Base-by-base conservation (phyloP, 805 yeast genomes). In the Candida insectalens region DNA sequence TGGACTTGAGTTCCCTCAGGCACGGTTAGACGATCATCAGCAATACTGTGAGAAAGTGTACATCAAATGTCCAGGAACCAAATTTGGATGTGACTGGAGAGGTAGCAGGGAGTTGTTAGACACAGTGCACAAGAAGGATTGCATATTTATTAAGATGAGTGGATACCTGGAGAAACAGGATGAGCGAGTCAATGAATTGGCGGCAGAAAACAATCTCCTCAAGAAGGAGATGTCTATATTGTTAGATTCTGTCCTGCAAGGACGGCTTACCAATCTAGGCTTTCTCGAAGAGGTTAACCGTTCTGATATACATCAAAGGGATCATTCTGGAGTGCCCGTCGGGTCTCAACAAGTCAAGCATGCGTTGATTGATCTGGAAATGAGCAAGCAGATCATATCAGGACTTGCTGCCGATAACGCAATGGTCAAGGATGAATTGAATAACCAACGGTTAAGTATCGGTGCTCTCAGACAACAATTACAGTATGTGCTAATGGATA, bases 11-110 rank as follows among this genome's bases (percentile, higher is more conserved):
- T 55, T 59, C 26, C 68, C 72, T 0, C 16, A 44, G 35, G 66
- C 59, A 41, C 42, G 50, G 18, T 39, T 68, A 16, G 54, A 49
- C 3, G 53, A 54, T 19, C 77, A 71, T 45, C 55, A 58, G 37
- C 51, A 49, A 8, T 61, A 61, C 42, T 71, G 77, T 38, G 46
- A 52, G 14, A 59, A 59, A 34, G 46, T 62, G 10, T 60, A 60
- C 32, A 46, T 63, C 12, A 50, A 52, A 33, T 71, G 78, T 39
- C 72, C 76, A 0, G 74, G 71, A 1, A 36, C 40, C 14, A 56
- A 53, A 19, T 65, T 60, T 32, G 78, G 78, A 2, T 71, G 78
- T 40, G 58, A 53, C 20, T 71, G 76, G 73, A 49, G 49, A 27
- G 64, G 64, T 2, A 46, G 53, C 18, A 36, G 54, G 27, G 57